A percentile compares a stretch with the other conserved stretches of the same genome.
Evolutionary conservation across 345 rosid species (phyloP).

Genomic region (Lepidium africanum): DNA sequence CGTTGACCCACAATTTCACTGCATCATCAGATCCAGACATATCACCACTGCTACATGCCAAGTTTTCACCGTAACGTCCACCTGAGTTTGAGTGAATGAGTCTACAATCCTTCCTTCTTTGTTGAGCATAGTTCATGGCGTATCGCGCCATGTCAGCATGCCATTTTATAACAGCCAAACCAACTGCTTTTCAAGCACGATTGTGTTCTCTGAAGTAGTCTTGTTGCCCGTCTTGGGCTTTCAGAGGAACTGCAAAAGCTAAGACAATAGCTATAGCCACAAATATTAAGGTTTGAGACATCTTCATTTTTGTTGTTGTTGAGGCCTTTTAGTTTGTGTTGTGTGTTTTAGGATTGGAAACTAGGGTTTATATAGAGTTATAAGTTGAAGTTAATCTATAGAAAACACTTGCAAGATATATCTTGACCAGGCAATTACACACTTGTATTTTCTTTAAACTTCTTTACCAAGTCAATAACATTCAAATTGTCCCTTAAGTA

Average conservation of each 20-base stretch:
- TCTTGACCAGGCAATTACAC: background rate
- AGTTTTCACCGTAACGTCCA: constrained; percentile 34
- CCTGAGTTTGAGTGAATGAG: constrained; percentile 24
- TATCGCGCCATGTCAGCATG: constrained; percentile 17
- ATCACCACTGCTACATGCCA: constrained; percentile 22
- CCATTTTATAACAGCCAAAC: constrained; percentile 30
- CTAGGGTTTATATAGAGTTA: constrained; percentile 11
- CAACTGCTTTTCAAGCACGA: constrained; percentile 6
- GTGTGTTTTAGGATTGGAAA: background rate
- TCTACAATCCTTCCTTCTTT: constrained; percentile 16
- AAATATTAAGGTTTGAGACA: background rate
- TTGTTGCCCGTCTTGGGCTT: constrained; percentile 18
- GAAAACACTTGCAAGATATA: background rate
- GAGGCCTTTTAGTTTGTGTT: too few relatives aligned
- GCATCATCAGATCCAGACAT: constrained; percentile 20
- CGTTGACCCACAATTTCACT: constrained; percentile 23
- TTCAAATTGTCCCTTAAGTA: background rate
- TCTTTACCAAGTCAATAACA: constrained; percentile 12
- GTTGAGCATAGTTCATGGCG: constrained; percentile 21
- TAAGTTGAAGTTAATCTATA: background rate
- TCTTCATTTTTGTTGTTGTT: constrained; percentile 6
- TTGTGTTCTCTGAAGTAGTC: constrained; percentile 20
- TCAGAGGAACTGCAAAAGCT: constrained; percentile 9
- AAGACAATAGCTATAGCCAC: background rate
- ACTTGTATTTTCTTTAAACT: background rate